phyloP scores from a whole-genome alignment of 208 protist species.

The Leishmania martiniquensis region DNA sequence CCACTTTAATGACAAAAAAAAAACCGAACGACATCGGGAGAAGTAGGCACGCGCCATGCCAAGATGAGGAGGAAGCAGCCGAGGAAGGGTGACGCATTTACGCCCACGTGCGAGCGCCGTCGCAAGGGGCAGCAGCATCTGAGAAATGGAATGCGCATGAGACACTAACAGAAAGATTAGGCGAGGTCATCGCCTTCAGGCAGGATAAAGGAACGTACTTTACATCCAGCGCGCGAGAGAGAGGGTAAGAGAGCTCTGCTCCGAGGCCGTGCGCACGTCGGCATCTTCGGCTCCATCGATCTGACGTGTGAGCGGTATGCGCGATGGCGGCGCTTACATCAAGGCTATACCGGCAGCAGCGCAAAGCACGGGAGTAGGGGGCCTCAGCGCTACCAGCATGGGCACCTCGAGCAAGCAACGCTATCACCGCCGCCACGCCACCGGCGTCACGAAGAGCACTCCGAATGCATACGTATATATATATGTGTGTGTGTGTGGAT shows the following conservation, averaged over 20 bases:
- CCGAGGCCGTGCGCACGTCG: not conserved
- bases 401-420: no score
- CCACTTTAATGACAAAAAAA: no score
- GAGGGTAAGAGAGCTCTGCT: not conserved
- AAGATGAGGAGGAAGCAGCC: not conserved
- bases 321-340: no score
- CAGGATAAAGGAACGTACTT: not conserved
- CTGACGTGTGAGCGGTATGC: not conserved
- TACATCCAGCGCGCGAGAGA: not conserved
- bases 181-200: not conserved
- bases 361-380: no score
- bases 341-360: no score
- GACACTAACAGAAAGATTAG: not conserved
- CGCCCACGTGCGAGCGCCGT: not conserved
- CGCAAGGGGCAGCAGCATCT: no score
- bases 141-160: no score
- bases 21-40: no score
- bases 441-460: no score
- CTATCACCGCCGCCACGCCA: no score
- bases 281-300: not conserved
- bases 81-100: not conserved
- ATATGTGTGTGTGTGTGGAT: not conserved
- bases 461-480: no score
- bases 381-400: no score
- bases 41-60: not conserved